Evolutionary conservation across 2,329 filamentous ascomycete species (phyloP).

Genomic region (Sporothrix brasiliensis): DNA sequence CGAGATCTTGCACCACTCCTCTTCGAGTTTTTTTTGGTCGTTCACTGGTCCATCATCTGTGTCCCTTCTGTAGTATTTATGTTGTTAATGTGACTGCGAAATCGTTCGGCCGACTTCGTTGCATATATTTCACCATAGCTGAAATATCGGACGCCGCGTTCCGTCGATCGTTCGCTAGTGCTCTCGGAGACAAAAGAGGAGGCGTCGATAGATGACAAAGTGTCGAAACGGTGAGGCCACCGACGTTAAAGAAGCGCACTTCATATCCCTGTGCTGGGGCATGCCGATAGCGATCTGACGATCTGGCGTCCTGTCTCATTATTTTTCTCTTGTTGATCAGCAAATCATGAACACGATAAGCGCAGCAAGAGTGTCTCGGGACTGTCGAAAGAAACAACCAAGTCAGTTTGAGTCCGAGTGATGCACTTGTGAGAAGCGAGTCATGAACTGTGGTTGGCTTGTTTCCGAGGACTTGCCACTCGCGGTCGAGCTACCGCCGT

Average conservation of each 20-base stretch:
- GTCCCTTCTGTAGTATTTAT: neutral
- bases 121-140: neutral
- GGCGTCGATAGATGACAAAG: neutral
- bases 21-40: neutral
- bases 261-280: too few relatives aligned
- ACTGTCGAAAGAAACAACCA: neutral
- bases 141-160: neutral
- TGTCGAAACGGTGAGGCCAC: neutral
- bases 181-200: neutral
- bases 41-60: neutral
- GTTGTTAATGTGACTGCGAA: neutral
- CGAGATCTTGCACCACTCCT: conserved; percentile 31
- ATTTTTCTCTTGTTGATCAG: neutral
- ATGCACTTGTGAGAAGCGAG: neutral
- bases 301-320: neutral
- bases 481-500: conserved; percentile 1
- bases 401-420: neutral
- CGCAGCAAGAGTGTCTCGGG: neutral
- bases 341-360: neutral
- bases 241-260: neutral
- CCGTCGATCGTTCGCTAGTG: neutral
- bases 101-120: neutral
- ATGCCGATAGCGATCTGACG: neutral
- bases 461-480: conserved; percentile 22
- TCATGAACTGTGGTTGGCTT: neutral